Evolutionary conservation across 495 filamentous ascomycete species (phyloP).

Genomic region (Daldinia childiae): DNA sequence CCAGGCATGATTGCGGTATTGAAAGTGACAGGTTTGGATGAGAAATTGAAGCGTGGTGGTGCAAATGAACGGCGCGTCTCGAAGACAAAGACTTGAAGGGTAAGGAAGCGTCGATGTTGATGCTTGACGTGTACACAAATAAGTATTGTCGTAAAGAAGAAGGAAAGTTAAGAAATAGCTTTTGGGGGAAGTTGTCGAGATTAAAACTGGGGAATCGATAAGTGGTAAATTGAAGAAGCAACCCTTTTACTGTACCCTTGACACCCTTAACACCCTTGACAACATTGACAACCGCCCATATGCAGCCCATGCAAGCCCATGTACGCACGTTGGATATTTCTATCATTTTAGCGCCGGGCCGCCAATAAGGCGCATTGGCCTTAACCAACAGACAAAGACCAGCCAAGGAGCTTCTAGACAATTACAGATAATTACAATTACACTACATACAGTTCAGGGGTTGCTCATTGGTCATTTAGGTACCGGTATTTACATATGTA

Average conservation of each 20-base stretch:
- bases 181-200: conserved; percentile 38
- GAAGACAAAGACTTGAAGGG: background rate
- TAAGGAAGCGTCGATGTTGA: background rate
- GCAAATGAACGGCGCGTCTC: background rate
- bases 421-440: background rate
- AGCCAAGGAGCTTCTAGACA: conserved; percentile 9
- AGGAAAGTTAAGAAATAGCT: conserved; percentile 19
- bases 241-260: conserved; percentile 32
- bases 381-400: conserved; percentile 6
- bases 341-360: conserved; percentile 2
- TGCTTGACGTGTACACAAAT: conserved; percentile 6
- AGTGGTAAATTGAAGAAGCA: conserved; percentile 8
- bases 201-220: conserved; percentile 45
- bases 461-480: background rate
- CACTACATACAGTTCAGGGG: background rate
- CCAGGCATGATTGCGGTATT: conserved; percentile 41
- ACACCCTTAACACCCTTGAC: no score
- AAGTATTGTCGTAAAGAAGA: conserved; percentile 28
- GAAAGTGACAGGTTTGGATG: background rate
- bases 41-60: conserved; percentile 1
- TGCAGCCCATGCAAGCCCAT: background rate
- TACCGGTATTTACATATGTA: no score
- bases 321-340: conserved; percentile 5
- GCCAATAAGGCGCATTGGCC: conserved; percentile 34
- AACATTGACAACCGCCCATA: conserved; percentile 10